Evolutionary conservation across 345 rosid genomes (phyloP), one percentile per base, ranked within the genome.

Genomic region (Laguncularia racemosa): DNA sequence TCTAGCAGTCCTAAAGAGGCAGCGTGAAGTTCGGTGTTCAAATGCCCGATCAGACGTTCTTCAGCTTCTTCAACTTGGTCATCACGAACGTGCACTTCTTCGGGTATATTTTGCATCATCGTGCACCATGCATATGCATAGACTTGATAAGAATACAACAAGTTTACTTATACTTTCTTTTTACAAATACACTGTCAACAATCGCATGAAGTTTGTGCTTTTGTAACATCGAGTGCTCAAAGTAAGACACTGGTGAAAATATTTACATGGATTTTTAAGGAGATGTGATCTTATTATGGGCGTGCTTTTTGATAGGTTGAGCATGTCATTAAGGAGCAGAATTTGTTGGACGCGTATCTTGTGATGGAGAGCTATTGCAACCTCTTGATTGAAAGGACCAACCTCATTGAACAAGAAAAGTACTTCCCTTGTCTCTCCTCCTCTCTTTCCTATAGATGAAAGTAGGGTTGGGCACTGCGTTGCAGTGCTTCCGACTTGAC

Each of bases 51-150:
- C 95, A 15, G 97, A 93, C 52, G 92, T 93, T 14, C 60, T 75
- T 38, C 83, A 87, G 76, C 84, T 93, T 65, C 99, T 93, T 48
- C 73, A 78, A 40, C 92, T 70, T 5, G 85, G 88, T 13, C 71
- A 72, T 46, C 92, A 81, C 52, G 92, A 85, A 15, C 75, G 82
- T 1, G 96, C 97, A 73, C 85, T 82, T 56, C 83, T 81, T 53
- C 82, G 97, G 33, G 89, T 86, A 71, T 46, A 71, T 46, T 23
- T 23, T 6, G 2, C 28, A 23, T 23, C 28, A 23, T 23, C 28
- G 3, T 23, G 28, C 28, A 2, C 28, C 5, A 23, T 23, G 28
- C 28, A 23, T 6, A 23, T 23, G n/a, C n/a, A n/a, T n/a, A n/a
- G n/a, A n/a, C n/a, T n/a, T n/a, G 28, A 23, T 23, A 23, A 23